A percentile compares a stretch with the other conserved stretches of the same genome.
Conservation (phyloP, 2,329 filamentous ascomycete species). For the Cercospora canescens region DNA sequence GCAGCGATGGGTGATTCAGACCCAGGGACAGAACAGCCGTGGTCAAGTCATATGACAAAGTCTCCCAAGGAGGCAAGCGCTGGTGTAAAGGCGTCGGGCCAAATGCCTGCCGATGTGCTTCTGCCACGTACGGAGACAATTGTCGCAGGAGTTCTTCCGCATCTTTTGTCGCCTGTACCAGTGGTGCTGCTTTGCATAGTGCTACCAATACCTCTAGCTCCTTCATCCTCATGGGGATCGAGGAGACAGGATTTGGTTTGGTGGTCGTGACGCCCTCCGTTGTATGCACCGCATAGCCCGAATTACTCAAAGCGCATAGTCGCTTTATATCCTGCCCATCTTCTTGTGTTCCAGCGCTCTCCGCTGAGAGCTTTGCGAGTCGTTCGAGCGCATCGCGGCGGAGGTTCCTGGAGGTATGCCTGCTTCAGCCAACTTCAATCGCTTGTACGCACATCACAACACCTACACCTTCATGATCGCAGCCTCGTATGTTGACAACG, state of each 20-base stretch:
- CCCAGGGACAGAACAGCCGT: slow-evolving; percentile 80
- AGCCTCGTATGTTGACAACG: background rate
- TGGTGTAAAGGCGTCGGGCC: slow-evolving; percentile 78
- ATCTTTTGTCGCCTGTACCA: slow-evolving; percentile 67
- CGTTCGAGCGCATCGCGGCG: slow-evolving; percentile 52
- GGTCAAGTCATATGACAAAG: slow-evolving; percentile 75
- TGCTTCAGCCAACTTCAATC: background rate
- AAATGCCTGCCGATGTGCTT: slow-evolving; percentile 78
- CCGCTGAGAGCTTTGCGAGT: slow-evolving; percentile 50
- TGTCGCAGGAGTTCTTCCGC: slow-evolving; percentile 78
- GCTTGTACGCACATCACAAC: background rate
- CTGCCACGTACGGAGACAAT: slow-evolving; percentile 79
- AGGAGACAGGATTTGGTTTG: slow-evolving; percentile 21
- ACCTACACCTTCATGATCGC: background rate
- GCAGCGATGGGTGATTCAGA: slow-evolving; percentile 67
- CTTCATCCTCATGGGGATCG: slow-evolving; percentile 59
- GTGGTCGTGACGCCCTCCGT: slow-evolving; percentile 22
- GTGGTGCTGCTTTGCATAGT: slow-evolving; percentile 84
- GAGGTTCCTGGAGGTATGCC: slow-evolving; percentile 31
- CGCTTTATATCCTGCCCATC: slow-evolving; percentile 39
- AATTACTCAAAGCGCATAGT: slow-evolving; percentile 41
- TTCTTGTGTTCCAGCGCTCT: slow-evolving; percentile 32
- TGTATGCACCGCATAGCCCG: slow-evolving; percentile 4
- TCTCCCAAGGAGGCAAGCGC: slow-evolving; percentile 82
- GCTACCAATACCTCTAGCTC: slow-evolving; percentile 92